Evolutionary conservation across 139 green algal species (phyloP).

Genomic region (Zygnema cylindricum): DNA sequence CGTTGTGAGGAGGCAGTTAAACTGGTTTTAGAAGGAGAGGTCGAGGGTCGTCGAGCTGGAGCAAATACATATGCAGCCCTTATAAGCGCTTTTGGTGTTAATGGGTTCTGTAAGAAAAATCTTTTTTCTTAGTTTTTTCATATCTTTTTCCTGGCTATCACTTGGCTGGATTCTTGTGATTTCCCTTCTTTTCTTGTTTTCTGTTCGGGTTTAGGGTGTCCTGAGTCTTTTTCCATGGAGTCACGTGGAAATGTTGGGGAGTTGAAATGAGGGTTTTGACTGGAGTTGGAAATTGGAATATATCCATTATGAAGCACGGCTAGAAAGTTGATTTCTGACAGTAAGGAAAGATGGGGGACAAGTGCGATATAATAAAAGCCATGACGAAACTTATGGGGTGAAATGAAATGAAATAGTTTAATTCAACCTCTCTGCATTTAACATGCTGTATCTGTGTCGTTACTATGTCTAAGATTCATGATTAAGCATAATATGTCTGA

Average conservation of each 20-base stretch:
- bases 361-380: neutral
- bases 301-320: too few species aligned
- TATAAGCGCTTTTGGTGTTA: neutral
- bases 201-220: too few species aligned
- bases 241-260: too few species aligned
- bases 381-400: neutral
- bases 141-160: too few species aligned
- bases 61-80: constrained; percentile 14
- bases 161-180: too few species aligned
- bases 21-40: constrained; percentile 20
- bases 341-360: too few species aligned
- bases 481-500: neutral
- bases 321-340: too few species aligned
- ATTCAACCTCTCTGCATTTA: neutral
- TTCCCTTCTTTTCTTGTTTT: too few species aligned
- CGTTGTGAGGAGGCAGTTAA: constrained; percentile 11
- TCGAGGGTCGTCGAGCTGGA: neutral
- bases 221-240: too few species aligned
- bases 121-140: too few species aligned
- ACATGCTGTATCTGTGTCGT: neutral
- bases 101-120: constrained; percentile 35
- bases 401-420: neutral
- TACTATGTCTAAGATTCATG: neutral
- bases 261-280: too few species aligned
- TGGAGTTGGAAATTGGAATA: too few species aligned